phyloP scores from a whole-genome alignment of 2,329 filamentous ascomycete genomes.

The Elsinoe australis region DNA sequence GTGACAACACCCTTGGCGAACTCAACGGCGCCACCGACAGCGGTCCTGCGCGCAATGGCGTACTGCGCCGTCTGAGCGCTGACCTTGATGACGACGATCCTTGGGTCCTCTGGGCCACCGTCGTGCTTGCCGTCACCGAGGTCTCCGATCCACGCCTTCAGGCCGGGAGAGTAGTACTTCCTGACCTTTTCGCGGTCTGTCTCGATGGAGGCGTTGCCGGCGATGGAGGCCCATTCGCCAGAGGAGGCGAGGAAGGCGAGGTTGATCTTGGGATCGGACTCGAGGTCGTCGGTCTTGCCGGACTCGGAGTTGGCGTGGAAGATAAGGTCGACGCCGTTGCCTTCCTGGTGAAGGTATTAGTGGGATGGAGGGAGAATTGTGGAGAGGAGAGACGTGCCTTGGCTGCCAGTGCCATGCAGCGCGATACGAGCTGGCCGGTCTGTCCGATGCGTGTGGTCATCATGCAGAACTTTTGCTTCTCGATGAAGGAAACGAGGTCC shows the following conservation, averaged over 20 bases:
- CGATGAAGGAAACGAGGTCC: constrained; percentile 63
- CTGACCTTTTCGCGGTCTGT: constrained; percentile 61
- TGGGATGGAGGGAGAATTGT: not conserved
- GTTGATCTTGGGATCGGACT: constrained; percentile 66
- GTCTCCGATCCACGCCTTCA: constrained; percentile 84
- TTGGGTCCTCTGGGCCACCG: constrained; percentile 70
- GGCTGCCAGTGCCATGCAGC: constrained; percentile 77
- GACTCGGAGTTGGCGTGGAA: constrained; percentile 91
- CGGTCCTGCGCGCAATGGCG: constrained; percentile 50
- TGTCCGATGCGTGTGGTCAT: constrained; percentile 68
- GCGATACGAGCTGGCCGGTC: constrained; percentile 62
- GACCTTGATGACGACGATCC: constrained; percentile 74
- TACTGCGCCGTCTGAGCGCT: constrained; percentile 67
- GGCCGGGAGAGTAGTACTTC: constrained; percentile 64
- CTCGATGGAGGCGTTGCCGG: constrained; percentile 62
- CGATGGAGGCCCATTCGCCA: constrained; percentile 80
- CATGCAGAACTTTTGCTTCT: constrained; percentile 74
- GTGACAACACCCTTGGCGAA: constrained; percentile 68
- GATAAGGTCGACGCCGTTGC: constrained; percentile 69
- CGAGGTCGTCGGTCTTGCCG: constrained; percentile 76
- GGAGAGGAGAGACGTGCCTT: constrained; percentile 47
- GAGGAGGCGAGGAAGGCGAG: constrained; percentile 63
- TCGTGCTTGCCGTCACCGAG: constrained; percentile 77
- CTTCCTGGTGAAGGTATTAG: constrained; percentile 49
- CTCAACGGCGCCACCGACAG: constrained; percentile 59